Percentiles rank a stretch among this genome's conserved stretches.
These are phyloP conservation scores for Coprinopsis marcescibilis DNA, from an alignment of 768 basidiomycete species.

Conservation along the genomic window DNA sequence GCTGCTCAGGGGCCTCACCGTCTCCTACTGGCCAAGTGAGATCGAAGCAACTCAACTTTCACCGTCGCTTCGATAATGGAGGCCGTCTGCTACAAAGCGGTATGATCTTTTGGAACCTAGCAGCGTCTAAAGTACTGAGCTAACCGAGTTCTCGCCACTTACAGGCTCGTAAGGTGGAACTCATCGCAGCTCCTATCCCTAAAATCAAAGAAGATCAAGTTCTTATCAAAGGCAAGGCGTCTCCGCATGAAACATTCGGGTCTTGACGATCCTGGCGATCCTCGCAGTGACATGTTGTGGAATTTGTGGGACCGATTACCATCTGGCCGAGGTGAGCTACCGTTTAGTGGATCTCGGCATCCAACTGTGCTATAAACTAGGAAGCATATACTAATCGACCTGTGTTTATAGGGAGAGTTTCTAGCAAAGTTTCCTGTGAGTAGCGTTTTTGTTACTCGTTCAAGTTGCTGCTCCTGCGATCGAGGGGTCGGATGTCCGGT, in stretches of 20 bases:
- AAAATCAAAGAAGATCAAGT: slow-evolving; percentile 49
- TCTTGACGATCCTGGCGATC: not conserved
- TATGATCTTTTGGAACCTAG: slow-evolving; percentile 1
- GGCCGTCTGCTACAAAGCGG: slow-evolving; percentile 15
- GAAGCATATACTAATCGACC: slow-evolving; percentile 1
- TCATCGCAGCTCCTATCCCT: slow-evolving; percentile 47
- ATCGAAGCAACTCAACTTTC: too few relatives aligned
- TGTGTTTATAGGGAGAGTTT: slow-evolving; percentile 53
- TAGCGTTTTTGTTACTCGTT: slow-evolving; percentile 6
- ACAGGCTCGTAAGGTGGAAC: slow-evolving; percentile 48
- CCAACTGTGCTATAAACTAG: too few relatives aligned
- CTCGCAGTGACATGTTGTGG: slow-evolving; percentile 35
- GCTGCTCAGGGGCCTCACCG: not conserved
- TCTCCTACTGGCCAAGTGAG: too few relatives aligned
- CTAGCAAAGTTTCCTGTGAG: slow-evolving; percentile 64
- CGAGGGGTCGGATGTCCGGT: too few relatives aligned
- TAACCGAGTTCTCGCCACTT: not conserved
- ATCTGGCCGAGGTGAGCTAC: slow-evolving; percentile 38
- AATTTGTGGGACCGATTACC: slow-evolving; percentile 63
- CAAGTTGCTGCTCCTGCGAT: too few relatives aligned
- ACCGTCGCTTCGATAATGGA: slow-evolving; percentile 9
- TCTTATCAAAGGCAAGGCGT: slow-evolving; percentile 47
- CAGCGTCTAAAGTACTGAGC: too few relatives aligned
- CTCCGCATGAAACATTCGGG: not conserved
- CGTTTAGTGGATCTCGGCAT: not conserved